A percentile compares a stretch with the other conserved stretches of the same genome.
phyloP scores from a whole-genome alignment of 768 basidiomycete genomes.

The Leccinum subtestaceum region DNA sequence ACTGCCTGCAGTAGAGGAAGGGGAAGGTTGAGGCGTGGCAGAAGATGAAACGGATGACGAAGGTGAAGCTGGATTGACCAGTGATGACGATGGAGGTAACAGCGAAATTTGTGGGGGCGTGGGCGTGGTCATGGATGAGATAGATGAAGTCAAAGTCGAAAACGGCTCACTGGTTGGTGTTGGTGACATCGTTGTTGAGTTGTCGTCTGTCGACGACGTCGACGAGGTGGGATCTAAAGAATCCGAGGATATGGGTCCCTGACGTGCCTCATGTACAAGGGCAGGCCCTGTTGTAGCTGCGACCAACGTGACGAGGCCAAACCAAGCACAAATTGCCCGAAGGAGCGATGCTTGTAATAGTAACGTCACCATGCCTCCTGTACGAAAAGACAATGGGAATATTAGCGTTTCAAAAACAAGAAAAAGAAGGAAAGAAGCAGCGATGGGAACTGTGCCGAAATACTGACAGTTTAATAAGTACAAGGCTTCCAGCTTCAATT shows the following conservation, averaged over 20 bases:
- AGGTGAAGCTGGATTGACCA: constrained; percentile 5
- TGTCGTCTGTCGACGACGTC: neutral
- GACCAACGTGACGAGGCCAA: constrained; percentile 8
- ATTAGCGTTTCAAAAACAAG: neutral
- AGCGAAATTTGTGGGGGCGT: neutral
- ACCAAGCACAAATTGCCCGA: constrained; percentile 4
- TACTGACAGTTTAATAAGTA: neutral
- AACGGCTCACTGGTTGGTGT: constrained; percentile 17
- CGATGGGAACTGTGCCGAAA: neutral
- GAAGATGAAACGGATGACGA: constrained; percentile 13
- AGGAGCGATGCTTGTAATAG: constrained; percentile 1
- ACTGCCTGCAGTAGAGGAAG: constrained; percentile 7
- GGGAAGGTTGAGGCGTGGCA: constrained; percentile 13
- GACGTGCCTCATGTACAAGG: constrained; percentile 21
- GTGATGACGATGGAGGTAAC: constrained; percentile 1
- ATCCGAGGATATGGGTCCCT: constrained; percentile 13
- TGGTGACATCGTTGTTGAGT: constrained; percentile 9
- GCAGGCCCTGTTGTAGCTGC: constrained; percentile 15
- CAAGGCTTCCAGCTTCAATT: neutral
- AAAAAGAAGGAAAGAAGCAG: neutral
- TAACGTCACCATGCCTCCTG: constrained; percentile 15
- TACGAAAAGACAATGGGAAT: neutral
- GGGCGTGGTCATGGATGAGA: constrained; percentile 1
- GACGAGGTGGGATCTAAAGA: constrained; percentile 8
- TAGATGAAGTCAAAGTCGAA: neutral